Base-by-base conservation (phyloP, 148 eudicot species). In the Rhododendron molle region DNA sequence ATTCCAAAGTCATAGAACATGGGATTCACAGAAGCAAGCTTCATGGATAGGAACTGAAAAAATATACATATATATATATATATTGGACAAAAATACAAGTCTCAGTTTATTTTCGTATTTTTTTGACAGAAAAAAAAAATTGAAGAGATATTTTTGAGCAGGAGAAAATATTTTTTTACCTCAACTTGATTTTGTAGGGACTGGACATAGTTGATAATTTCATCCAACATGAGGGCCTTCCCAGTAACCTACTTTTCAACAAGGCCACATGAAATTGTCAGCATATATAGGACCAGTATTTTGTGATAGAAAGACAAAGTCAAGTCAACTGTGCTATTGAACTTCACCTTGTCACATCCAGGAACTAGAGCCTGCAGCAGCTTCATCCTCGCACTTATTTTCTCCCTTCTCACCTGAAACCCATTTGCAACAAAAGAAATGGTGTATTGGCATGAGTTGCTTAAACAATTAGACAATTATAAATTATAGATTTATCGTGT, bases 161-260 rank as follows among this genome's bases (percentile, higher is more conserved):
- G 18, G 20, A 36, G 77, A 81, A 74, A 38, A 28, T 16, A 40
- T 36, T 67, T 36, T 67, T 21, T 65, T 86, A 95, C 98, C 94
- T 94, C 94, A 9, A 93, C 95, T 94, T 95, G 96, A 85, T 90
- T 87, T 88, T 94, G 97, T 43, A 94, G 91, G 80, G 96, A 94
- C 28, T 93, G 96, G 62, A 95, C 96, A 90, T 95, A 94, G 86
- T 92, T 92, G 77, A 94, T 94, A 3, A 94, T 94, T 83, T 95
- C 97, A 83, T 95, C 98, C 97, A 95, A 92, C 97, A 95, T 90
- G 46, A 90, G 94, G 92, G 98, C 98, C 96, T 95, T 95, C 58
- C 97, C 98, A 86, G 94, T 93, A 34, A 93, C 96, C 98, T 95
- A 87, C 72, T 76, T 54, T n/a, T 82, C 80, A 88, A 26, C 81